Evolutionary conservation across 2,329 filamentous ascomycete species (phyloP), one percentile per base, ranked within the genome.

Genomic region (Parasarocladium wereldwijsianum): DNA sequence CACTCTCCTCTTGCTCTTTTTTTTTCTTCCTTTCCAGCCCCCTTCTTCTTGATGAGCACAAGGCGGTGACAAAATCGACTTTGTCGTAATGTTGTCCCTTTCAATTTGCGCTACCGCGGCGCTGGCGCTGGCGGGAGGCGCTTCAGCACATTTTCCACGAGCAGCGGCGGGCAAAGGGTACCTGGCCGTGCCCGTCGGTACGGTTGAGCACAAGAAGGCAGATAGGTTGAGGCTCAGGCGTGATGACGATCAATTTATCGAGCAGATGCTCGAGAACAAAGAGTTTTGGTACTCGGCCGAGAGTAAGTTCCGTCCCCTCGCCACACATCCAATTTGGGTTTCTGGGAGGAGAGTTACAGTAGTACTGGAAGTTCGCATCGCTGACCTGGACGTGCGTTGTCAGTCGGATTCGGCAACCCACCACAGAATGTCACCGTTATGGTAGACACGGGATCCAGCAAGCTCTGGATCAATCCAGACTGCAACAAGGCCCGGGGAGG

Each of bases 391-490:
- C 7, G n/a, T 13, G 11, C 21, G 7, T 24, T 19, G 15, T 29
- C 10, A 64, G 60, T 64, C 23, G 45, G 49, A 16, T 50, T 64
- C 16, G 61, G 61, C 17, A 52, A 47, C 1, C 52, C 57, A 5
- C 43, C 47, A 1, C 61, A 66, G 37, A 47, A 40, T 8, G 46
- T 65, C 20, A 55, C 58, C 8, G 58, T 66, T 20, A 51, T 64
- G 21, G 50, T 66, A 32, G 62, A 66, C 35, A 66, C 62, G 1
- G 65, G 65, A 11, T 69, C 65, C 5, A 60, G 59, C 36, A 62
- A 67, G 42, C 54, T 69, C 6, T 70, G 65, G 65, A 60, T 68
- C 24, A 64, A 69, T 35, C 64, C 65, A 1, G 47, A 57, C 31
- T 70, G 65, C 41, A 31, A 41, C 4, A 51, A 49, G 5, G 51